Conservation (phyloP, 129 eudicot genomes). For the Centaurea solstitialis region DNA sequence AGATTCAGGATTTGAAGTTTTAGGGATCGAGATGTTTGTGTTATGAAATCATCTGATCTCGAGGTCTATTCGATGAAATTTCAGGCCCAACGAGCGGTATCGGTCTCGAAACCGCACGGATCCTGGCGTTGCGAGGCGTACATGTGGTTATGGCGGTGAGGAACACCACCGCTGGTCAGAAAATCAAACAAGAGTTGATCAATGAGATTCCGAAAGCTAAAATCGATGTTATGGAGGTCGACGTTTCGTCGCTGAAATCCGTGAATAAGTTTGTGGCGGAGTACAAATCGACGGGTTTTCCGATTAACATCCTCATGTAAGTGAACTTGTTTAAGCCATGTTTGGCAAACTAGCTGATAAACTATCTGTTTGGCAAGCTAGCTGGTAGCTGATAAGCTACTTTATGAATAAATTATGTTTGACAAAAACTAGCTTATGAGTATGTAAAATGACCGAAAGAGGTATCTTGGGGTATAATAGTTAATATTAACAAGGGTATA, state of each 20-base stretch:
- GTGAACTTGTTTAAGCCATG: constrained; percentile 11
- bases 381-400: no score
- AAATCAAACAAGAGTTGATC: constrained; percentile 53
- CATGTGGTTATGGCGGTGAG: constrained; percentile 90
- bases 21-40: neutral
- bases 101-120: constrained; percentile 73
- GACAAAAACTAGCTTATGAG: no score
- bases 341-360: no score
- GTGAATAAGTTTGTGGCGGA: constrained; percentile 69
- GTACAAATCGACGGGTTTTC: constrained; percentile 50
- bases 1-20: neutral
- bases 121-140: constrained; percentile 72
- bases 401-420: no score
- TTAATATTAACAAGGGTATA: no score
- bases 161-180: constrained; percentile 57
- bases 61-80: neutral
- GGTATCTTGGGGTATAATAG: no score
- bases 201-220: constrained; percentile 62
- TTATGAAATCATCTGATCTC: neutral
- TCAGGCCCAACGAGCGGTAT: constrained; percentile 90
- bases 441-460: no score
- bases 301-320: constrained; percentile 88
- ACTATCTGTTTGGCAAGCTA: no score
- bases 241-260: constrained; percentile 67
- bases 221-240: constrained; percentile 83